Evolutionary conservation across 108 stramenopile genomes (phyloP).

Genomic region (Schizochytrium sp.): DNA sequence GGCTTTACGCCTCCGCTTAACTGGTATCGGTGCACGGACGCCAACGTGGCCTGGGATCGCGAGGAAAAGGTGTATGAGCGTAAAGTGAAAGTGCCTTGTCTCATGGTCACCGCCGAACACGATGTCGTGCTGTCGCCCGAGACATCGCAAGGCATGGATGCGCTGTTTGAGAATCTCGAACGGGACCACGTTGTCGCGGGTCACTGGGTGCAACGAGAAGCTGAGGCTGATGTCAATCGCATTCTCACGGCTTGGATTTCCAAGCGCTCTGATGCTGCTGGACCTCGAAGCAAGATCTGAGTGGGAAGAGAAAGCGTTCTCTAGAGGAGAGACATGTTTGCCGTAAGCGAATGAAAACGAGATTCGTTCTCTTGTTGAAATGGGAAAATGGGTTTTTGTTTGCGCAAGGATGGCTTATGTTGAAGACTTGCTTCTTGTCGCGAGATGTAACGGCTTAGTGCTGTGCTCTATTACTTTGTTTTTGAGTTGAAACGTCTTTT

Average conservation of each 20-base stretch:
- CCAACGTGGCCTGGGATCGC: neutral
- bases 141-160: neutral
- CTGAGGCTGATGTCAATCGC: neutral
- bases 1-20: neutral
- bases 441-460: no score
- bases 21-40: neutral
- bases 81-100: neutral
- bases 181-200: neutral
- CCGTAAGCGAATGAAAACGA: no score
- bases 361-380: no score
- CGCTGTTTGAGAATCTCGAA: neutral
- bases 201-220: neutral
- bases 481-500: no score
- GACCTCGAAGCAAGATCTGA: no score
- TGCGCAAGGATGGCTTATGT: no score
- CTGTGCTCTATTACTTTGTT: no score
- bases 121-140: neutral
- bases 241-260: neutral
- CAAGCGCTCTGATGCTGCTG: neutral
- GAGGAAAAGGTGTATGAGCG: neutral
- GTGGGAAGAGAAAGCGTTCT: no score
- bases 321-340: no score
- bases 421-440: no score
- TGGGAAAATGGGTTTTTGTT: no score
- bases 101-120: neutral